Base-by-base conservation (phyloP, 768 basidiomycete genomes). In the Leccinum boreale region DNA sequence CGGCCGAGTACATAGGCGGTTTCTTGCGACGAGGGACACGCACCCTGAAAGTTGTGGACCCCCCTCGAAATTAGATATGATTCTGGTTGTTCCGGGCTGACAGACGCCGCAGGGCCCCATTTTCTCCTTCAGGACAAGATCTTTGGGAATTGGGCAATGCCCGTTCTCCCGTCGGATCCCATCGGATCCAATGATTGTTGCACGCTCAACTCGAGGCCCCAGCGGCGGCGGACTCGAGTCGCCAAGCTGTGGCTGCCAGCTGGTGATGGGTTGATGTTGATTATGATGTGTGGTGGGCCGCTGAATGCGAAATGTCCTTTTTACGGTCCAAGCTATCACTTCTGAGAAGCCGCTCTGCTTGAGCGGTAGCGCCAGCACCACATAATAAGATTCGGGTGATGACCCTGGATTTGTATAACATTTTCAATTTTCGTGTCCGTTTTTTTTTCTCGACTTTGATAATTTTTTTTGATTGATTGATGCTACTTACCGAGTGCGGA, bases 271-370 rank as follows among this genome's bases (percentile, higher is more conserved):
- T 44, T 44, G 42, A 19, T 44, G n/a, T 2, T 11, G n/a, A n/a
- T 42, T n/a, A 42, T 42, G 17, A 42, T n/a, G 8, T 19, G 42
- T 44, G 19, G 42, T 19, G 33, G 39, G 62, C 59, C 59, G 67
- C 65, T 63, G 68, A 50, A 50, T 58, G 55, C 54, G 58, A 62
- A 68, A 55, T 39, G 36, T n/a, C 17, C 7, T 39, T 9, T 39
- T 39, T 36, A 15, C 17, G 35, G 6, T 33, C 12, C 33, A 33
- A 33, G 35, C 15, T 17, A 36, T 14, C 31, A 36, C 15, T 3
- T 15, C 15, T 35, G 14, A 39, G 36, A 39, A 39, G 17, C 39
- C 36, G n/a, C 39, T 42, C 9, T 42, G 42, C 42, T 44, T 11
- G 42, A 44, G 42, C 19, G 19, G 56, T 50, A 29, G 49, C n/a